Evolutionary conservation across 306 rosid species (phyloP).

Genomic region (Lupinus albus): DNA sequence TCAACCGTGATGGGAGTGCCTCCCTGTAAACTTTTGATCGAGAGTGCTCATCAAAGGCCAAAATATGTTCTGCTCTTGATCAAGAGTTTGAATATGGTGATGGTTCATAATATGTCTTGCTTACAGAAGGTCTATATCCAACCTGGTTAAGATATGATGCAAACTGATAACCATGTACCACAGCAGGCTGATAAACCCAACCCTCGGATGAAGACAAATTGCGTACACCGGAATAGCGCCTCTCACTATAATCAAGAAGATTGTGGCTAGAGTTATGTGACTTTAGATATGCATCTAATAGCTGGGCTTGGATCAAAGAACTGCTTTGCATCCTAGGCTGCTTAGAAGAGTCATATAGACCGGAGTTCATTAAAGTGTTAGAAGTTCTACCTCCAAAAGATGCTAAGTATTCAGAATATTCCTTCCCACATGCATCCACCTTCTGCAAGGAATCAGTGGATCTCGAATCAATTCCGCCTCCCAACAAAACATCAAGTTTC

Average conservation of each 20-base stretch:
- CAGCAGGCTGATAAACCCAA: slow-evolving; percentile 83
- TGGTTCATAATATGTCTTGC: slow-evolving; percentile 49
- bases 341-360: slow-evolving; percentile 62
- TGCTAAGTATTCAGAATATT: slow-evolving; percentile 46
- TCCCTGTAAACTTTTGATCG: slow-evolving; percentile 58
- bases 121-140: slow-evolving; percentile 58
- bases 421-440: slow-evolving; percentile 59
- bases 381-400: slow-evolving; percentile 59
- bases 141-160: slow-evolving; percentile 59
- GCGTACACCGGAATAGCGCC: slow-evolving; percentile 70
- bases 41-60: slow-evolving; percentile 78
- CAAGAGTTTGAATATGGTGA: slow-evolving; percentile 52
- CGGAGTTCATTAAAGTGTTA: slow-evolving; percentile 48
- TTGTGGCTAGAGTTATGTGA: slow-evolving; percentile 47
- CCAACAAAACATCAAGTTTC: slow-evolving; percentile 65
- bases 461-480: slow-evolving; percentile 58
- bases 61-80: slow-evolving; percentile 58
- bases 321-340: slow-evolving; percentile 59
- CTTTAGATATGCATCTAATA: slow-evolving; percentile 56
- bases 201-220: slow-evolving; percentile 61
- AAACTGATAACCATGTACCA: slow-evolving; percentile 74
- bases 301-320: slow-evolving; percentile 58
- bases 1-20: slow-evolving; percentile 61
- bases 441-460: slow-evolving; percentile 49
- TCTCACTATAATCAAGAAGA: slow-evolving; percentile 58